phyloP scores from a whole-genome alignment of 2,329 filamentous ascomycete species.

The Fusarium cyanostomum region DNA sequence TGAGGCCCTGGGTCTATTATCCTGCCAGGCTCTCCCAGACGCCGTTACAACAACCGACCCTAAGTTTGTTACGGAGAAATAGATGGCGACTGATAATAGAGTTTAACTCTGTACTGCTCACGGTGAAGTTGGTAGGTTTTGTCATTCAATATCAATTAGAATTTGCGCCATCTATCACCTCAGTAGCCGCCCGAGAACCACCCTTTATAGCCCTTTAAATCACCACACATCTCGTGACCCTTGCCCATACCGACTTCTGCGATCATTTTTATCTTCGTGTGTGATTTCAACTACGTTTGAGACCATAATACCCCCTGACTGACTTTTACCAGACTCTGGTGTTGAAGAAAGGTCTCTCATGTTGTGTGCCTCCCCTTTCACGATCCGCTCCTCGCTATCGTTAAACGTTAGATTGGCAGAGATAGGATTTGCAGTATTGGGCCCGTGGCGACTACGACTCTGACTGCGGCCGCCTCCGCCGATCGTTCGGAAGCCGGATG shows the following conservation, averaged over 20 bases:
- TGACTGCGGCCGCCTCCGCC: constrained; percentile 49
- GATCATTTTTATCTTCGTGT: constrained; percentile 34
- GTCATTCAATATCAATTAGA: no score
- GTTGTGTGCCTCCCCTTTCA: constrained; percentile 54
- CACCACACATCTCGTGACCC: constrained; percentile 25
- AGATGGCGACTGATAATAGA: no score
- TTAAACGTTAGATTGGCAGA: constrained; percentile 51
- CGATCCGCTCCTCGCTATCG: constrained; percentile 52
- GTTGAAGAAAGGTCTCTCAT: constrained; percentile 33
- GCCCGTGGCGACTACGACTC: constrained; percentile 45
- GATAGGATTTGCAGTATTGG: constrained; percentile 47
- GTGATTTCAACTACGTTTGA: constrained; percentile 53
- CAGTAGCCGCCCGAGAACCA: no score
- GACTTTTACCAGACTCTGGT: constrained; percentile 22
- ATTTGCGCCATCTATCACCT: no score
- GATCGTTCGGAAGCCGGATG: constrained; percentile 52
- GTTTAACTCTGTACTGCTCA: no score
- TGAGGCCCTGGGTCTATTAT: no score
- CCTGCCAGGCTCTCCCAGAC: no score
- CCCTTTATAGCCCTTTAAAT: background rate
- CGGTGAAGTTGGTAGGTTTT: no score
- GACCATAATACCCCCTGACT: constrained; percentile 50
- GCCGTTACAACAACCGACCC: no score
- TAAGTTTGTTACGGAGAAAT: no score
- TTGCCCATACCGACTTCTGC: constrained; percentile 1